Evolutionary conservation across 2,329 filamentous ascomycete species (phyloP), one percentile per base, ranked within the genome.

Genomic region (Penicillium concentricum): DNA sequence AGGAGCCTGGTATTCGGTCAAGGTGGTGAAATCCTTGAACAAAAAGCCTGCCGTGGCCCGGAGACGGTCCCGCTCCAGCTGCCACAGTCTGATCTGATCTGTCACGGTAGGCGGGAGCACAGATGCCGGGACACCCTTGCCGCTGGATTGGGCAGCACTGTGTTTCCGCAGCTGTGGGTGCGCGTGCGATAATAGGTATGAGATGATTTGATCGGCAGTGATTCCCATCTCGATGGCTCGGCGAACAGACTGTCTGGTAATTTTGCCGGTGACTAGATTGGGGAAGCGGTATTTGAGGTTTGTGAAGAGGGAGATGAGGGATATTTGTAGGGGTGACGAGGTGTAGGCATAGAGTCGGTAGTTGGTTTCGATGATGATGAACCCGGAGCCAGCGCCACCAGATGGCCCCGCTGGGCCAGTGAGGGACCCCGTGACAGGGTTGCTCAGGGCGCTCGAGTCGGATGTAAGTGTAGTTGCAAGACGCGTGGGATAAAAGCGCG

Each of bases 261-360:
- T 82, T 64, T 94, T 92, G 41, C 93, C 94, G 0, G 92, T 91
- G 15, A 97, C 89, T 76, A 99, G 90, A 77, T 96, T 96, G 1
- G 91, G 90, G 78, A 96, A 97, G 61, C 94, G 91, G 74, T 92
- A 92, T 66, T 88, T 88, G 53, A 99, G 87, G 58, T 89, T 88
- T 49, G 88, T 85, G 78, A 99, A 99, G 61, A 99, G 88, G 38
- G 88, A 87, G 44, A 99, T 87, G 58, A 99, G 91, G 52, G 92
- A 91, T 62, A 97, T 99, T 74, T 97, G 93, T 0, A 99, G 85
- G 0, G 92, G 91, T 0, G 92, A 96, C 34, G 89, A 88, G 7
- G 95, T 97, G 78, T 99, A 99, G 32, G 94, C 94, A 78, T 99
- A 99, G 65, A 99, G 79, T 26, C 94, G 90, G 78, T 97, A 97